These are phyloP conservation scores for Amoeboaphelidium protococcarum DNA, from an alignment of 371 early-diverging fungal genomes.

Conservation along the genomic window DNA sequence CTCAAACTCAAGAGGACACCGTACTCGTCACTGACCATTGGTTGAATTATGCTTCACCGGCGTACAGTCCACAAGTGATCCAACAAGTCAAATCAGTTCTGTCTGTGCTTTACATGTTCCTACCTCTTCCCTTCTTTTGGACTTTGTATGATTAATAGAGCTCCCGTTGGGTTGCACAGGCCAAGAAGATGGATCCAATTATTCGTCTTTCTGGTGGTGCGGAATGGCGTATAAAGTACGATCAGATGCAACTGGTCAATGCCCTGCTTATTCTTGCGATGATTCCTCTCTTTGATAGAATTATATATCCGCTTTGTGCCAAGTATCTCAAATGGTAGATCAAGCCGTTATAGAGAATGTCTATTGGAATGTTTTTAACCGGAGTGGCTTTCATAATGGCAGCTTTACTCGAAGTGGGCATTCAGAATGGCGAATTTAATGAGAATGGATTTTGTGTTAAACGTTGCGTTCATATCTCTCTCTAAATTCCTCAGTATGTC, in stretches of 20 bases:
- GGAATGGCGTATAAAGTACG: constrained; percentile 5
- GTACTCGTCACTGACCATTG: too few relatives aligned
- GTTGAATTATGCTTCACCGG: not conserved
- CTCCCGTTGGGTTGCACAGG: constrained; percentile 18
- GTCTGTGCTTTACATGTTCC: constrained; percentile 4
- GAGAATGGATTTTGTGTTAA: constrained; percentile 3
- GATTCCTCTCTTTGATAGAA: constrained; percentile 23
- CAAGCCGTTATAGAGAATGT: constrained; percentile 18
- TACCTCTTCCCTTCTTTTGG: constrained; percentile 14
- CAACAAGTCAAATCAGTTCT: not conserved
- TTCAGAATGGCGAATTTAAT: constrained; percentile 9
- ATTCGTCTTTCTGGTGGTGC: constrained; percentile 1
- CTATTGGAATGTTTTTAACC: constrained; percentile 13
- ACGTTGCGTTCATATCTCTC: constrained; percentile 9
- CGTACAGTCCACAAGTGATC: not conserved
- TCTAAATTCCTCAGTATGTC: constrained; percentile 31
- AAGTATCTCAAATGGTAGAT: constrained; percentile 10
- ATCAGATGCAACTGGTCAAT: constrained; percentile 17
- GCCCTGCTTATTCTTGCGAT: constrained; percentile 22
- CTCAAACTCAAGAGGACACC: constrained; percentile 4
- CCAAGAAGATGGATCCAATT: constrained; percentile 7
- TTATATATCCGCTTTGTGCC: constrained; percentile 24
- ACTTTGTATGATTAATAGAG: constrained; percentile 18
- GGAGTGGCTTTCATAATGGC: constrained; percentile 13
- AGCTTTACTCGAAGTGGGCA: constrained; percentile 11